These are phyloP conservation scores for Carex cristatella DNA, from an alignment of 176 grass and related monocot species.

Conservation along the genomic window DNA sequence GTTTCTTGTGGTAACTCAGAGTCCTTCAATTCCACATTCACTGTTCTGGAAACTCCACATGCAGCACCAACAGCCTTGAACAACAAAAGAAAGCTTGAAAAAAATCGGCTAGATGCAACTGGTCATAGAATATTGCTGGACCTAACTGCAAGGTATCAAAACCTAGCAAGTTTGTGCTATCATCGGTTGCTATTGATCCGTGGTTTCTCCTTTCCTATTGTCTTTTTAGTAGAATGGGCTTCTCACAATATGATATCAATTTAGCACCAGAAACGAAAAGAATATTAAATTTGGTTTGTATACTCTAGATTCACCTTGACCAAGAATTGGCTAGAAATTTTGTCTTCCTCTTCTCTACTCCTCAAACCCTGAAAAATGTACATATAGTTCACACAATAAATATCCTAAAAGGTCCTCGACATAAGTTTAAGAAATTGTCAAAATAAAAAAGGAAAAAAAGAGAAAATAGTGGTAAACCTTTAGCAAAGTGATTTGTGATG, in stretches of 20 bases:
- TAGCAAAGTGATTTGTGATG: slow-evolving; percentile 67
- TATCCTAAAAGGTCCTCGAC: not conserved
- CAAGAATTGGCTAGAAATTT: slow-evolving; percentile 72
- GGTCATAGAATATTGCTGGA: not conserved
- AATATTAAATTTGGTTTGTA: not conserved
- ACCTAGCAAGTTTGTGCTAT: not conserved
- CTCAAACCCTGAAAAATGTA: slow-evolving; percentile 53
- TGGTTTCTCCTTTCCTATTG: not conserved
- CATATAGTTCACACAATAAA: not conserved
- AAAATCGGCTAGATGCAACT: not conserved
- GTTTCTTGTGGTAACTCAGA: slow-evolving; percentile 60
- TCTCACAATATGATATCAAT: not conserved
- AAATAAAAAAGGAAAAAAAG: slow-evolving; percentile 8
- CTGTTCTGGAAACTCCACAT: slow-evolving; percentile 58
- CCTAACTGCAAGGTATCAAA: not conserved
- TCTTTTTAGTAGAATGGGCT: not conserved
- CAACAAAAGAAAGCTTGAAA: not conserved
- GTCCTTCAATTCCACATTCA: slow-evolving; percentile 53
- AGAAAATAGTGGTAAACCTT: slow-evolving; percentile 49
- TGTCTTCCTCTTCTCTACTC: slow-evolving; percentile 91
- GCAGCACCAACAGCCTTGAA: slow-evolving; percentile 74
- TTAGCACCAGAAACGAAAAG: not conserved
- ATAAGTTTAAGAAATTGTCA: not conserved
- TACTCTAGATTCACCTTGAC: slow-evolving; percentile 57
- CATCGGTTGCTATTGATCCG: not conserved